Evolutionary conservation across 2,329 filamentous ascomycete species (phyloP).

Genomic region (Botryotinia calthae): DNA sequence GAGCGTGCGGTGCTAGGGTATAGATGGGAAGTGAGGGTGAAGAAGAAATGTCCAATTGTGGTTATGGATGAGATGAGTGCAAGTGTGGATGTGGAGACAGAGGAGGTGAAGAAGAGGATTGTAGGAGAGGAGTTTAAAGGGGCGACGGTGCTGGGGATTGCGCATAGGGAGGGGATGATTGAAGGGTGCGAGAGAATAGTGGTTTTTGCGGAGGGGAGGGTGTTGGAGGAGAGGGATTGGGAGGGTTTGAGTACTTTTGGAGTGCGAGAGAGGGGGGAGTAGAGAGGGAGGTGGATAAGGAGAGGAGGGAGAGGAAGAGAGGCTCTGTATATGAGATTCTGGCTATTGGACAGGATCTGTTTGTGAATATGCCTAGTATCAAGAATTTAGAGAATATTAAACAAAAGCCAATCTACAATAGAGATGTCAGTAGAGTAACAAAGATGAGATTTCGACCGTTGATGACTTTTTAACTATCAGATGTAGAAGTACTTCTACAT

Average conservation of each 20-base stretch:
- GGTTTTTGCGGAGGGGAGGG: slow-evolving; percentile 37
- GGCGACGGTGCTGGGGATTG: slow-evolving; percentile 93
- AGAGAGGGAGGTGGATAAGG: background rate
- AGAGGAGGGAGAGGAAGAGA: background rate
- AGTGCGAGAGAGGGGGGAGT: too few relatives aligned
- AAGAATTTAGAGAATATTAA: background rate
- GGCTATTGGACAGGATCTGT: too few relatives aligned
- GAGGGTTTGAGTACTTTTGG: slow-evolving; percentile 46
- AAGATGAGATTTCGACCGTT: background rate
- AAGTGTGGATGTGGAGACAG: slow-evolving; percentile 39
- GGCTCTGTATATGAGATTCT: too few relatives aligned
- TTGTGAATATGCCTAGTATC: background rate
- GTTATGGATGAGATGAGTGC: slow-evolving; percentile 38
- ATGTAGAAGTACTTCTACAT: too few relatives aligned
- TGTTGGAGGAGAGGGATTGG: slow-evolving; percentile 77
- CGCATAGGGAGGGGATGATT: slow-evolving; percentile 89
- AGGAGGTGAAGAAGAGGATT: slow-evolving; percentile 84
- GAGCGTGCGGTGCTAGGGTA: slow-evolving; percentile 44
- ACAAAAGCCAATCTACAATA: background rate
- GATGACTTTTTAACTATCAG: too few relatives aligned
- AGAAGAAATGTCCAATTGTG: slow-evolving; percentile 35
- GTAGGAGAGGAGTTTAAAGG: slow-evolving; percentile 66
- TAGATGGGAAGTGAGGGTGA: background rate
- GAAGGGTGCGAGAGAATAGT: slow-evolving; percentile 95
- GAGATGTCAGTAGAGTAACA: background rate